Evolutionary conservation across 129 eudicot species (phyloP), one percentile per base, ranked within the genome.

Genomic region (Helichrysum umbraculigerum): DNA sequence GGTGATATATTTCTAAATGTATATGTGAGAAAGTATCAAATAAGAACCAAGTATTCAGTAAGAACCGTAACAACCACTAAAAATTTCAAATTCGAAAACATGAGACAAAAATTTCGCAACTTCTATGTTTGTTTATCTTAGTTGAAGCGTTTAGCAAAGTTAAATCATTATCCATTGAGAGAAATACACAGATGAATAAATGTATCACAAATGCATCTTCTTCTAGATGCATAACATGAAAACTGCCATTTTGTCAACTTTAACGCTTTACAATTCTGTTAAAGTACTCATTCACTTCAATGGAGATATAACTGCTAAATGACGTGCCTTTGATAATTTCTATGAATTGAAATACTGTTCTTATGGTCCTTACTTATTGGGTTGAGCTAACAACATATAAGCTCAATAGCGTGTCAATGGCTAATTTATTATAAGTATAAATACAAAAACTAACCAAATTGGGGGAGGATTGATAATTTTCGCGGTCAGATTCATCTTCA

Each of bases 401-500:
- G 58, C 54, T 12, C 16, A 47, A 47, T 12, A 47, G 54, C 54
- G 17, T 4, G 54, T 47, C n/a, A 47, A 47, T 47, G 17, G n/a
- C 54, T 47, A 12, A 12, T 14, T 47, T 12, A 44, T 44, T 11
- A 44, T 3, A 47, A 12, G 16, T 47, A 47, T 14, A 15, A 47
- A 47, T 47, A 47, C 3, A 12, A 12, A 70, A 17, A 76, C 95
- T 78, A 75, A 92, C 97, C 89, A 84, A 21, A 75, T 77, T 86
- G 64, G 79, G 61, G 9, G 89, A 83, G 35, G 87, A 83, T 19
- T 74, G 73, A 35, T 37, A 69, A 52, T 41, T n/a, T 50, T 87
- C 87, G 22, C 57, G 74, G 64, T 92, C 97, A 34, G 88, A 82
- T 12, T 92, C 96, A 47, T 84, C 90, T 64, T 89, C 96, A 4